These are phyloP conservation scores for Aspergillus hancockii DNA, from an alignment of 495 filamentous ascomycete species.

Conservation along the genomic window DNA sequence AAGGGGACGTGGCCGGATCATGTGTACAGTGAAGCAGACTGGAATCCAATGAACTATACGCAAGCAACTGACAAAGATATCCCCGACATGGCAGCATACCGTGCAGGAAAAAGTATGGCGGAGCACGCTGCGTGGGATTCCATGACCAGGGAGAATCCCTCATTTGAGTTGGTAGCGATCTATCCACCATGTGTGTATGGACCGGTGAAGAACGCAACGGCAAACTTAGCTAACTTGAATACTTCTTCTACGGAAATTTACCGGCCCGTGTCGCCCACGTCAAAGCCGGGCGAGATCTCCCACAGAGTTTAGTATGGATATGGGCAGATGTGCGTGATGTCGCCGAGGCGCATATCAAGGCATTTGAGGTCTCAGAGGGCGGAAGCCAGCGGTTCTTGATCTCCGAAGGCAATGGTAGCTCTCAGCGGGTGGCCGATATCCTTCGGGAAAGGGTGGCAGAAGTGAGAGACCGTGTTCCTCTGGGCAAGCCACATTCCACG, in stretches of 20 bases:
- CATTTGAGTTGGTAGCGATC: slow-evolving; percentile 63
- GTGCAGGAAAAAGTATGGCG: slow-evolving; percentile 49
- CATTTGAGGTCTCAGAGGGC: slow-evolving; percentile 56
- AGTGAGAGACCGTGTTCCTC: slow-evolving; percentile 50
- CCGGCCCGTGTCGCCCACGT: slow-evolving; percentile 52
- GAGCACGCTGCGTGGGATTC: slow-evolving; percentile 70
- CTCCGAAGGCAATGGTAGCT: slow-evolving; percentile 53
- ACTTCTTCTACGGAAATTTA: slow-evolving; percentile 56
- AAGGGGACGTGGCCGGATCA: slow-evolving; percentile 33
- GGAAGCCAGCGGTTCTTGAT: slow-evolving; percentile 63
- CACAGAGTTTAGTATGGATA: slow-evolving; percentile 48
- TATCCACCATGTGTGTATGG: slow-evolving; percentile 64
- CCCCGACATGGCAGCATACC: slow-evolving; percentile 29
- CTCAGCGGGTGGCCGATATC: slow-evolving; percentile 56
- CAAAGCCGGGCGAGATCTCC: slow-evolving; percentile 48
- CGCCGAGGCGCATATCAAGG: slow-evolving; percentile 60
- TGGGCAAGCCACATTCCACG: slow-evolving; percentile 29
- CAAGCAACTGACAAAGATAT: slow-evolving; percentile 50
- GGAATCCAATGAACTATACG: slow-evolving; percentile 73
- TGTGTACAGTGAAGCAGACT: slow-evolving; percentile 63
- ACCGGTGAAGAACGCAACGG: slow-evolving; percentile 53
- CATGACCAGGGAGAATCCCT: slow-evolving; percentile 59
- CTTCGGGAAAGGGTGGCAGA: slow-evolving; percentile 61
- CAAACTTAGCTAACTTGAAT: slow-evolving; percentile 53
- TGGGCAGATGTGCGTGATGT: slow-evolving; percentile 62